phyloP scores from a whole-genome alignment of 805 yeast genomes.

The Spathaspora sp. region DNA sequence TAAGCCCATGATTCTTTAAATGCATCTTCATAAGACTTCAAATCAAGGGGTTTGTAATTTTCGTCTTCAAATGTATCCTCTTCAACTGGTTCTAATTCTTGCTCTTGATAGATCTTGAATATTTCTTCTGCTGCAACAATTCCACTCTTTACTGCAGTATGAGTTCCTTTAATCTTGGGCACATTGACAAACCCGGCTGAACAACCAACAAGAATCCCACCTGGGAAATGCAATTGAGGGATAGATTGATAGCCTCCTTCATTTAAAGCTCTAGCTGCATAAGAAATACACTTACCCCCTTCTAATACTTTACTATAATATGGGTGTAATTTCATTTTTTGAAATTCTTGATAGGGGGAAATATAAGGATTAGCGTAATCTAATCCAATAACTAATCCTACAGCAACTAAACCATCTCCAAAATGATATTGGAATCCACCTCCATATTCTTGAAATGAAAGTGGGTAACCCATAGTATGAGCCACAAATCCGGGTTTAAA shows the following conservation, averaged over 20 bases:
- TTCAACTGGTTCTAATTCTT: slow-evolving; percentile 45
- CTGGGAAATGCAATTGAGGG: slow-evolving; percentile 89
- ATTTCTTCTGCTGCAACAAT: slow-evolving; percentile 90
- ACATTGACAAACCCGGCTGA: slow-evolving; percentile 97
- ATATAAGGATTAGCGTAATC: slow-evolving; percentile 94
- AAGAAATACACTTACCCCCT: slow-evolving; percentile 90
- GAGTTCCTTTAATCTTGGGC: slow-evolving; percentile 96
- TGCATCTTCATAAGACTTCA: slow-evolving; percentile 58
- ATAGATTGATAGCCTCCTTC: slow-evolving; percentile 97
- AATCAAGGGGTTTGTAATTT: slow-evolving; percentile 29
- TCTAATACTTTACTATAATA: slow-evolving; percentile 67
- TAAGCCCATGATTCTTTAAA: slow-evolving; percentile 80
- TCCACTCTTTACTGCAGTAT: slow-evolving; percentile 95
- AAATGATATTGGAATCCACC: slow-evolving; percentile 98
- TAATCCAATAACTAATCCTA: slow-evolving; percentile 92
- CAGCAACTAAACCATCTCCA: slow-evolving; percentile 86
- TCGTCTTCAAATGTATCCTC: slow-evolving; percentile 29
- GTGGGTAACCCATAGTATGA: slow-evolving; percentile 89
- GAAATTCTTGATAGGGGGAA: slow-evolving; percentile 95
- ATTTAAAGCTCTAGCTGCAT: slow-evolving; percentile 93
- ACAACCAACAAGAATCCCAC: slow-evolving; percentile 93
- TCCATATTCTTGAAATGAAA: slow-evolving; percentile 73
- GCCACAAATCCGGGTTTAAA: slow-evolving; percentile 78
- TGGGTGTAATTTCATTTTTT: slow-evolving; percentile 89
- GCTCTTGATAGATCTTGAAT: slow-evolving; percentile 30